Conservation (phyloP, 371 early-diverging fungal genomes). For the Mucor indicus region DNA sequence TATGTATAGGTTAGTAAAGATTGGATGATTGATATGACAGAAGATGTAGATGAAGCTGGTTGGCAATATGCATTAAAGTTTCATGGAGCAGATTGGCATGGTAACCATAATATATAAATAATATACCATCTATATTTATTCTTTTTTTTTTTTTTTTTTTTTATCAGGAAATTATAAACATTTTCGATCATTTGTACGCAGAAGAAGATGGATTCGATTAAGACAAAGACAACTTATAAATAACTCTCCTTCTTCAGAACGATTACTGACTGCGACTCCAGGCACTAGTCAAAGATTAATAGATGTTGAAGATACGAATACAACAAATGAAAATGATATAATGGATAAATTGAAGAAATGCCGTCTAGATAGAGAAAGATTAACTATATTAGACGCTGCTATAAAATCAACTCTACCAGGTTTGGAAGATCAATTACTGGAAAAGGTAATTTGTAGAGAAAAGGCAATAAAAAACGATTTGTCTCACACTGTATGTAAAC, state of each 20-base stretch:
- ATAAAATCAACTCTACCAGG: slow-evolving; percentile 9
- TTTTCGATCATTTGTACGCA: slow-evolving; percentile 62
- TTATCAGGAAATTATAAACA: slow-evolving; percentile 53
- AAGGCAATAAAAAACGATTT: too few species aligned
- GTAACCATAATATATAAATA: slow-evolving; percentile 12
- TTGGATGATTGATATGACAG: slow-evolving; percentile 71
- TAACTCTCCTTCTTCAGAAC: neutral
- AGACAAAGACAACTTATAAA: slow-evolving; percentile 27
- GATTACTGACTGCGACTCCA: too few species aligned
- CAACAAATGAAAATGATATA: slow-evolving; percentile 1
- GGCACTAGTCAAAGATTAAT: neutral
- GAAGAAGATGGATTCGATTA: slow-evolving; percentile 60
- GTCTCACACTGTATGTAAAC: neutral
- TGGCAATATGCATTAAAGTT: slow-evolving; percentile 53
- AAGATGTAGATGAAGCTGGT: slow-evolving; percentile 62
- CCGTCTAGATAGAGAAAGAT: slow-evolving; percentile 38
- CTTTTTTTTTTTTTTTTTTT: too few species aligned
- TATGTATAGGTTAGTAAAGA: slow-evolving; percentile 36
- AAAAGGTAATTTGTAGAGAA: slow-evolving; percentile 2
- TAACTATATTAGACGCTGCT: slow-evolving; percentile 15
- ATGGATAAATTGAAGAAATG: slow-evolving; percentile 13
- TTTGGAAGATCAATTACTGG: slow-evolving; percentile 8
- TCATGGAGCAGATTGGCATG: slow-evolving; percentile 50
- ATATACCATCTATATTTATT: too few species aligned
- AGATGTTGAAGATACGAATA: neutral